Base-by-base conservation (phyloP, 768 basidiomycete species). In the Suillus clintonianus region DNA sequence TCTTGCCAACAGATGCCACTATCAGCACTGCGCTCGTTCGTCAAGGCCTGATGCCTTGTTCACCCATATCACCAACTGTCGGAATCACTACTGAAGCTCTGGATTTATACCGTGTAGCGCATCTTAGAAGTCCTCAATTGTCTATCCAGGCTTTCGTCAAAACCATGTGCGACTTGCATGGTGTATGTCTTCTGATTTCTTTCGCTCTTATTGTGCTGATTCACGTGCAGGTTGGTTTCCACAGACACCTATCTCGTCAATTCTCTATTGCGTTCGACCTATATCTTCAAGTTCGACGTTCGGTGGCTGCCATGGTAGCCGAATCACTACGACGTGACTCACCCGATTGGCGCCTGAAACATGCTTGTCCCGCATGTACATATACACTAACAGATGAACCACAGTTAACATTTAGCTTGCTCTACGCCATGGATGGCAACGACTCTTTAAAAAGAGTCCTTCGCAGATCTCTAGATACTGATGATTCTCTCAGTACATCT, bases 261-360 rank as follows among this genome's bases (percentile, higher is more conserved):
- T 7, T 78, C 39, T 65, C 70, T 2, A 65, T 70, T 15, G 62
- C 69, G 0, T 73, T 66, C 37, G 72, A 78, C 62, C 45, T 69
- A 2, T 77, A 74, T 22, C 65, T 75, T 9, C 67, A 70, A 19
- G 60, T 78, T 17, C 67, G 61, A 3, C 51, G 39, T 6, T 37
- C 41, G 13, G 63, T 72, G 13, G 64, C 72, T 7, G 19, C 22
- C 2, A 56, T 63, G 0, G 64, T 71, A 32, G 34, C 61, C 10
- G 19, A 48, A 4, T 65, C 54, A 1, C 66, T 78, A 6, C 59
- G 60, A 1, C 30, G 62, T 2, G 54, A 59, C 43, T n/a, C 41
- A 19, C 58, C 45, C 4, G 42, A 65, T 5, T 67, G 66, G 66
- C 36, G 32, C 11, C 41, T 67, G 1, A 59, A 62, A 57, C 43